Evolutionary conservation across 768 basidiomycete species (phyloP).

Genomic region (Bullera alba): DNA sequence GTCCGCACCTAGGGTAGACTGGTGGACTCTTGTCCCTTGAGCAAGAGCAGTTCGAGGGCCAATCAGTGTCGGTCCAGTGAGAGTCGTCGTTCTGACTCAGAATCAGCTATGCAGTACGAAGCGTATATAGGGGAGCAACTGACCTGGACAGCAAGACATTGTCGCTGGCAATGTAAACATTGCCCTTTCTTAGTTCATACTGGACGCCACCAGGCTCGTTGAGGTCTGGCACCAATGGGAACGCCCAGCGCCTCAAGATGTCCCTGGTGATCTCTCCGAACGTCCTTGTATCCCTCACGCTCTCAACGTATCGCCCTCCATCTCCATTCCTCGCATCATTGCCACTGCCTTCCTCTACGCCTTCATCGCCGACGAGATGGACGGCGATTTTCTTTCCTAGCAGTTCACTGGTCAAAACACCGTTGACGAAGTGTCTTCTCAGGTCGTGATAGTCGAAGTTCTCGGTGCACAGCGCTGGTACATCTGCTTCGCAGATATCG

Average conservation of each 20-base stretch:
- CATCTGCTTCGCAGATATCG: conserved; percentile 53
- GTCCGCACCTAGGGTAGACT: conserved; percentile 71
- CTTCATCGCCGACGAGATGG: conserved; percentile 60
- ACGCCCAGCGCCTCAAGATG: conserved; percentile 86
- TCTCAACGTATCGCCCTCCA: conserved; percentile 75
- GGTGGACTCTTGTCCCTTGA: conserved; percentile 59
- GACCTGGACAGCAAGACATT: conserved; percentile 78
- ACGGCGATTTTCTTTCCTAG: conserved; percentile 91
- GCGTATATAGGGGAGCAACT: conserved; percentile 15
- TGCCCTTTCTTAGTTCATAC: conserved; percentile 81
- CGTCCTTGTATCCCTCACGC: conserved; percentile 84
- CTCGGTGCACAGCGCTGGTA: conserved; percentile 93
- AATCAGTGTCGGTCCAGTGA: conserved; percentile 53
- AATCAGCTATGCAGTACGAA: background rate
- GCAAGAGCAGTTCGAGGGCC: conserved; percentile 66
- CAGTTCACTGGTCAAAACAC: conserved; percentile 86
- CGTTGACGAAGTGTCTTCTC: conserved; percentile 85
- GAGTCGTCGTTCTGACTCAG: conserved; percentile 53
- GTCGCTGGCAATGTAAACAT: conserved; percentile 78
- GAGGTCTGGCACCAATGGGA: conserved; percentile 90
- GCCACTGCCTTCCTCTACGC: conserved; percentile 1
- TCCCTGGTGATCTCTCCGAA: conserved; percentile 85
- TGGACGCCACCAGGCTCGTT: conserved; percentile 71
- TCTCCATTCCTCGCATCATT: conserved; percentile 15
- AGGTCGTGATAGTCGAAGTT: conserved; percentile 96